Evolutionary conservation across 169 alveolate genomes (phyloP).

Genomic region (Eimeria acervulina): DNA sequence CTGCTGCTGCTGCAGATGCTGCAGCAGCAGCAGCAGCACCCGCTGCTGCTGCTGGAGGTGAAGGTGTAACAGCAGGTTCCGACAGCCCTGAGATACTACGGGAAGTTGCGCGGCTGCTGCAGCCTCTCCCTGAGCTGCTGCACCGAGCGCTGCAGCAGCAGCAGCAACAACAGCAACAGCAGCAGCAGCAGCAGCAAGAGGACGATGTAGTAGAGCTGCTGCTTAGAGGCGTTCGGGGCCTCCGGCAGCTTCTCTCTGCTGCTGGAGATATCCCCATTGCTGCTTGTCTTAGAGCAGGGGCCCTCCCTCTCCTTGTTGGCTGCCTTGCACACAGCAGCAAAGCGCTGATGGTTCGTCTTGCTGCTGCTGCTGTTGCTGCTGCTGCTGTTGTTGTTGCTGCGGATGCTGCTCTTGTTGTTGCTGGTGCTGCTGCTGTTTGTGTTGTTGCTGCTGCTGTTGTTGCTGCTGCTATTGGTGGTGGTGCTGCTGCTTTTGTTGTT

Average conservation of each 20-base stretch:
- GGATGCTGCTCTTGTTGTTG: neutral
- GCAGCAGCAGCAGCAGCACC: conserved; percentile 41
- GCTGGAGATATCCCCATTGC: conserved; percentile 65
- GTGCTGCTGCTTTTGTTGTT: neutral
- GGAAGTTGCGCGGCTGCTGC: conserved; percentile 19
- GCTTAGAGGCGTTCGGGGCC: conserved; percentile 56
- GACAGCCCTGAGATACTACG: neutral
- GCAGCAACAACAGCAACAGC: conserved; percentile 58
- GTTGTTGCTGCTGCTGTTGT: neutral
- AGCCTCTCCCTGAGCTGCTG: conserved; percentile 53
- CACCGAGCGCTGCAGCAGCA: conserved; percentile 53
- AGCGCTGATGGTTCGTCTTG: conserved; percentile 35
- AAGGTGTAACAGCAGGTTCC: neutral
- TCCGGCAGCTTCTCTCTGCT: conserved; percentile 63
- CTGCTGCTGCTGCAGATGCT: conserved; percentile 21
- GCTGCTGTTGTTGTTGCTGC: neutral
- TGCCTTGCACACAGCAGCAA: conserved; percentile 64
- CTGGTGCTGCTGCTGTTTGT: neutral
- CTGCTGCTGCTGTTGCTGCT: neutral
- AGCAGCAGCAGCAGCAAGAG: conserved; percentile 47
- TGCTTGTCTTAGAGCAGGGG: conserved; percentile 58
- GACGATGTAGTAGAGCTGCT: conserved; percentile 8
- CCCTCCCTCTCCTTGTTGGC: conserved; percentile 72
- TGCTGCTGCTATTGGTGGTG: neutral
- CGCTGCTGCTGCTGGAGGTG: neutral